Conservation (phyloP, 352 stramenopile genomes). For the Thalassiosira oceanica region DNA sequence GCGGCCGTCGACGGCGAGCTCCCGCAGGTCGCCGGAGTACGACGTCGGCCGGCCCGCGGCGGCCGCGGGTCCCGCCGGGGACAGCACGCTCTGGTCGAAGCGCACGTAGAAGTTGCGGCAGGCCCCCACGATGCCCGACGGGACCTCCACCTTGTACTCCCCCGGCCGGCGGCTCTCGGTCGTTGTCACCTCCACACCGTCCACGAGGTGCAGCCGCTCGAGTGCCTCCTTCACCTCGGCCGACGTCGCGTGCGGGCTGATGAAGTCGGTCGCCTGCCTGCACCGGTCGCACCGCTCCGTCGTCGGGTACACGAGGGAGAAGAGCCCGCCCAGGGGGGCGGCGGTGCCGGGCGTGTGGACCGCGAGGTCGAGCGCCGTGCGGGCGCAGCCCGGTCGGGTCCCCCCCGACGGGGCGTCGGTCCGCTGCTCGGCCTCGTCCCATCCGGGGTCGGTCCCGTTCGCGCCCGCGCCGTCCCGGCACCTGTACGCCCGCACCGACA, state of each 20-base stretch:
- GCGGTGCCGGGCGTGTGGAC: slow-evolving; percentile 40
- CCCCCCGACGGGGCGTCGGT: too few relatives aligned
- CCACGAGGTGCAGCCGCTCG: slow-evolving; percentile 72
- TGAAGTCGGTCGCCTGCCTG: slow-evolving; percentile 56
- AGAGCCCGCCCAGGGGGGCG: slow-evolving; percentile 62
- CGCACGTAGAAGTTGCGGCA: slow-evolving; percentile 58
- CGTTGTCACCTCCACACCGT: slow-evolving; percentile 72
- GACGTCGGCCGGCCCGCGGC: slow-evolving; percentile 19
- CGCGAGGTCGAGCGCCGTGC: too few relatives aligned
- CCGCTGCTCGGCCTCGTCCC: too few relatives aligned
- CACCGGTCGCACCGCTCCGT: slow-evolving; percentile 28
- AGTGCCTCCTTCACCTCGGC: slow-evolving; percentile 74
- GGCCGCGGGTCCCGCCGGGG: slow-evolving; percentile 8
- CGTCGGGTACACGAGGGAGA: slow-evolving; percentile 74
- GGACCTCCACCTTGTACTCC: slow-evolving; percentile 56
- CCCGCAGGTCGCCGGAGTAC: slow-evolving; percentile 40
- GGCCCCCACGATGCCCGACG: slow-evolving; percentile 48
- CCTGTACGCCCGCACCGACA: too few relatives aligned
- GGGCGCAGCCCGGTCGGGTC: too few relatives aligned
- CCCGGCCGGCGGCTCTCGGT: slow-evolving; percentile 36
- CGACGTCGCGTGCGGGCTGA: slow-evolving; percentile 58
- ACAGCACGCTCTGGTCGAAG: slow-evolving; percentile 35
- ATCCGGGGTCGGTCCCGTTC: too few relatives aligned
- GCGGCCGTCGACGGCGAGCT: slow-evolving; percentile 20
- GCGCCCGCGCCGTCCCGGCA: too few relatives aligned